A percentile compares a stretch with the other conserved stretches of the same genome.
Evolutionary conservation across 2,329 filamentous ascomycete genomes (phyloP).

Genomic region (Periconia macrospinosa): DNA sequence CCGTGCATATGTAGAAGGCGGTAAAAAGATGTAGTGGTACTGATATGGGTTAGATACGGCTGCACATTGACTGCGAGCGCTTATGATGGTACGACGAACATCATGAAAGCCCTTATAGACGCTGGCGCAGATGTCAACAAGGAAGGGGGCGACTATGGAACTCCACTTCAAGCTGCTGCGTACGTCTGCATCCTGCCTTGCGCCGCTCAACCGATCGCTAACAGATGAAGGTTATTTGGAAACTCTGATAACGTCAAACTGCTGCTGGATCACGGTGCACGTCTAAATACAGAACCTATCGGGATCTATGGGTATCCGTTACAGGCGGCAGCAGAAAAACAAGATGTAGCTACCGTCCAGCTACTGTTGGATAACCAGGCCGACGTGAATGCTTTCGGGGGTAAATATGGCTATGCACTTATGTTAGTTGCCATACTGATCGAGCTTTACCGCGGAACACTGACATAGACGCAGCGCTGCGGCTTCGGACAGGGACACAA

Average conservation of each 20-base stretch:
- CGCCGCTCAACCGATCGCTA: not conserved
- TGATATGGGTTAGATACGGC: conserved; percentile 15
- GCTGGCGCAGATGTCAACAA: conserved; percentile 25
- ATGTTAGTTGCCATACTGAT: conserved; percentile 3
- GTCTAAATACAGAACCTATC: conserved; percentile 20
- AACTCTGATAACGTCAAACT: conserved; percentile 22
- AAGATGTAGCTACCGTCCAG: conserved; percentile 16
- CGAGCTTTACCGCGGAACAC: not conserved
- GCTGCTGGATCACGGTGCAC: conserved; percentile 22
- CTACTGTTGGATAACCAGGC: conserved; percentile 21
- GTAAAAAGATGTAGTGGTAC: not conserved
- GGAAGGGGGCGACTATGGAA: conserved; percentile 22
- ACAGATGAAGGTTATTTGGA: conserved; percentile 6
- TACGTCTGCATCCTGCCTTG: not conserved
- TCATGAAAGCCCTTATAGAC: conserved; percentile 19
- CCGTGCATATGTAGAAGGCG: too few relatives aligned
- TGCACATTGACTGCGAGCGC: conserved; percentile 21
- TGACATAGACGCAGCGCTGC: conserved; percentile 7
- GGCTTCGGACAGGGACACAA: conserved; percentile 11
- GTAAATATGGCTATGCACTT: conserved; percentile 19
- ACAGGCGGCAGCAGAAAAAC: conserved; percentile 22
- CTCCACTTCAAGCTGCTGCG: conserved; percentile 20
- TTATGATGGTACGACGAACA: conserved; percentile 22
- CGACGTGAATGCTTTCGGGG: conserved; percentile 21
- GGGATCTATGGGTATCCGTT: conserved; percentile 22